Base-by-base conservation (phyloP, 805 yeast species). In the Nematodospora valgi region DNA sequence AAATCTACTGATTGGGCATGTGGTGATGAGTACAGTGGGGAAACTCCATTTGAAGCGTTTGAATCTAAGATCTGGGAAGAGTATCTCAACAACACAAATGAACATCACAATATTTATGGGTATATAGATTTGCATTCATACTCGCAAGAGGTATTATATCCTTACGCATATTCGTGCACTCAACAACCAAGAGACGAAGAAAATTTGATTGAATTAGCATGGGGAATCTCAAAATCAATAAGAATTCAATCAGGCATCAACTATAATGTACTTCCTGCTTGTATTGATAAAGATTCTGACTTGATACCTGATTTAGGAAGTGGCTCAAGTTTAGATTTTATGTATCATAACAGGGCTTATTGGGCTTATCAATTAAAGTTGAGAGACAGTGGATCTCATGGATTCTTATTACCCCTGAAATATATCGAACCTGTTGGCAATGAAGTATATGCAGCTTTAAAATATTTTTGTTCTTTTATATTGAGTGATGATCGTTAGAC, bases 361-460 rank as follows among this genome's bases (percentile, higher is more conserved):
- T 85, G 89, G 88, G 94, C 95, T 1, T 82, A 80, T 58, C 94
- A 85, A 49, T 62, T 87, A 39, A 85, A 86, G 58, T 64, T 87
- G 37, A 70, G 95, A 49, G 95, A 86, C 52, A 74, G 82, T 13
- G 95, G 95, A 0, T 71, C 76, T 32, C 89, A 83, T 50, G 96
- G 96, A 1, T 87, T 86, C 51, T 66, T 87, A 44, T 63, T 86
- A 27, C 95, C 96, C 5, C 49, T 80, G 1, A 74, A 74, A 47
- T 76, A 65, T 51, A 86, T 87, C 37, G 64, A 53, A 16, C 91
- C 95, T 1, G 94, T 84, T 6, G 95, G 94, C 1, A 62, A 66
- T 36, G 95, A 87, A 56, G 71, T 81, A 17, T 78, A 78, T 52
- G 72, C 81, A 1, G 81, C 88, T 2, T 62, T 85, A 16, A 74